Conservation (phyloP, 371 early-diverging fungal genomes). For the Syncephalastrum contaminatum region DNA sequence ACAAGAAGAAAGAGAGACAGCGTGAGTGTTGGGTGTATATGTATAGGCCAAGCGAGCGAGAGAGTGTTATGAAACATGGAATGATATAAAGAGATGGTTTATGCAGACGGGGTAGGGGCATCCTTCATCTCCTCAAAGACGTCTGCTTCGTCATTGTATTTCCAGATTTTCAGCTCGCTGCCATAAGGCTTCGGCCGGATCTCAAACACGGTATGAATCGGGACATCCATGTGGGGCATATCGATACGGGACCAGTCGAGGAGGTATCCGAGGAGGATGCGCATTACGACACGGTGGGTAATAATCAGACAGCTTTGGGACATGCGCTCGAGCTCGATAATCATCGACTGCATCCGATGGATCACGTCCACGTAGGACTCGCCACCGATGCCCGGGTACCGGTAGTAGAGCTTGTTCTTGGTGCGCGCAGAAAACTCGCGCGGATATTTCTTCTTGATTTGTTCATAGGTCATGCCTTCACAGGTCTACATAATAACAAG, state of each 20-base stretch:
- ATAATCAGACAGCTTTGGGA: conserved; percentile 71
- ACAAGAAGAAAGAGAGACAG: too few species aligned
- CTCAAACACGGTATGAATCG: conserved; percentile 40
- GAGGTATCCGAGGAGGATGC: conserved; percentile 77
- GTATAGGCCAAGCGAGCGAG: too few species aligned
- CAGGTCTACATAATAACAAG: conserved; percentile 19
- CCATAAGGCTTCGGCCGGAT: conserved; percentile 81
- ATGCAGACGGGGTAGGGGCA: too few species aligned
- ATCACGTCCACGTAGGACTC: conserved; percentile 87
- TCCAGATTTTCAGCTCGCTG: conserved; percentile 60
- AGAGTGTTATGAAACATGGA: too few species aligned
- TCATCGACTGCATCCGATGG: conserved; percentile 76
- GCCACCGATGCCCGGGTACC: conserved; percentile 87
- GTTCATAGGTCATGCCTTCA: conserved; percentile 60
- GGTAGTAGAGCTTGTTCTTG: conserved; percentile 73
- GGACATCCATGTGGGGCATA: conserved; percentile 64
- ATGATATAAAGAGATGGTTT: too few species aligned
- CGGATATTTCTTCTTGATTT: conserved; percentile 69
- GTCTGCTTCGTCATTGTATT: conserved; percentile 54
- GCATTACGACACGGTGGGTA: conserved; percentile 71
- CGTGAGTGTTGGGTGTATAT: too few species aligned
- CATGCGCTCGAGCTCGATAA: conserved; percentile 86
- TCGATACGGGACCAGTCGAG: conserved; percentile 68
- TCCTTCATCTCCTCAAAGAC: conserved; percentile 35
- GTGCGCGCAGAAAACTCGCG: conserved; percentile 64